Evolutionary conservation across 306 rosid species (phyloP), one percentile per base, ranked within the genome.

Genomic region (Alnus rubra): DNA sequence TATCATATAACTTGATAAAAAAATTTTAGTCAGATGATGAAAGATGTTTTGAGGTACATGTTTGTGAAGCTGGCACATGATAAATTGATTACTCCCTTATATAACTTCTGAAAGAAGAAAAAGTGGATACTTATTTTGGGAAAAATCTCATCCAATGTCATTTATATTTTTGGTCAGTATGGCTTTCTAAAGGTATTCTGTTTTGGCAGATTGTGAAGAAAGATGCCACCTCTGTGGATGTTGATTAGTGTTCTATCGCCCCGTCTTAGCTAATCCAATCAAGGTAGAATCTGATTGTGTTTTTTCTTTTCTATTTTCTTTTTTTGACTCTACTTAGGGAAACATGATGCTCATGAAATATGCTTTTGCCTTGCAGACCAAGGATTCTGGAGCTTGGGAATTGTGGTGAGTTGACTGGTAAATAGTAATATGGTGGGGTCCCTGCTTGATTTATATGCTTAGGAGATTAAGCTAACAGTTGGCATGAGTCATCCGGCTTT

Each of bases 201-300:
- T 76, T 65, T 74, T 83, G 67, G 86, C 87, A 91, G 94, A 84
- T 89, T 81, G 89, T 84, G 76, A 75, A 62, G 67, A 85, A 79
- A 65, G 94, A 85, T 50, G 78, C 51, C 59, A 78, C 50, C 59
- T 2, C 81, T 2, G 79, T 7, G 45, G 91, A 67, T 74, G 89
- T 76, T 79, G 75, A 84, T 14, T 81, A 88, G 89, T 51, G 71
- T 58, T 49, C 0, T 42, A 31, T 68, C n/a, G 42, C 50, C 30
- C 14, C 50, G 39, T 50, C 51, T 15, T 13, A 50, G 56, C 39
- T 9, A 50, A 62, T 10, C 33, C 13, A 47, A 35, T 28, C n/a
- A 63, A 75, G 83, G 76, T 67, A 59, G 50, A 9, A 47, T 37
- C 28, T 13, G 30, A 13, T 80, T 13, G 30, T 18, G 47, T 12